Conservation (phyloP, 169 alveolate genomes). For the Cryptosporidium parvum region DNA sequence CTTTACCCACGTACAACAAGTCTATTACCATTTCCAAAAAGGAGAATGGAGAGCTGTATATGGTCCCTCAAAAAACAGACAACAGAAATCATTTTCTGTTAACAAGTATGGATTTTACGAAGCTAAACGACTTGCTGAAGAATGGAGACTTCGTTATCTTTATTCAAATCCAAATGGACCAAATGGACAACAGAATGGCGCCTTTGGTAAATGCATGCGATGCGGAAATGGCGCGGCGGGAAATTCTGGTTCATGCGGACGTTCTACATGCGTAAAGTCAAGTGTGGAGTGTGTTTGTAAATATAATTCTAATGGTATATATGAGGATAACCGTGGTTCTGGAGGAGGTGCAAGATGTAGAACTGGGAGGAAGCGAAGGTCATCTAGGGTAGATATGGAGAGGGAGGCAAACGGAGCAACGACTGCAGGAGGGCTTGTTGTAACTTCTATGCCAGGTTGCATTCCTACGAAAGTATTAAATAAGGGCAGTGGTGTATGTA, state of each 20-base stretch:
- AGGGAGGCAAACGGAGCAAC: background rate
- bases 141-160: constrained; percentile 66
- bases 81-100: constrained; percentile 69
- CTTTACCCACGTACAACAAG: constrained; percentile 72
- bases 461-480: constrained; percentile 1
- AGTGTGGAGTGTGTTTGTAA: background rate
- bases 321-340: background rate
- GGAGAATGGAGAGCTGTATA: constrained; percentile 76
- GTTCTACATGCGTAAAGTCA: background rate
- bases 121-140: constrained; percentile 67
- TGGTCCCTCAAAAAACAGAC: constrained; percentile 76
- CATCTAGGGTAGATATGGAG: background rate
- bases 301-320: background rate
- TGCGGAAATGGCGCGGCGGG: constrained; percentile 22
- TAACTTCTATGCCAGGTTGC: background rate
- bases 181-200: background rate
- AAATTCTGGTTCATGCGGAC: constrained; percentile 1
- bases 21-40: constrained; percentile 68
- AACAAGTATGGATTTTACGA: constrained; percentile 70
- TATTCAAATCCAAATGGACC: constrained; percentile 52
- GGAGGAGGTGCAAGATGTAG: constrained; percentile 16
- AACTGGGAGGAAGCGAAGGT: constrained; percentile 27
- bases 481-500: background rate
- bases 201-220: constrained; percentile 2
- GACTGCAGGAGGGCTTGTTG: background rate